These are phyloP conservation scores for Osmanthus fragrans DNA, from an alignment of 257 asterid species.

Conservation along the genomic window DNA sequence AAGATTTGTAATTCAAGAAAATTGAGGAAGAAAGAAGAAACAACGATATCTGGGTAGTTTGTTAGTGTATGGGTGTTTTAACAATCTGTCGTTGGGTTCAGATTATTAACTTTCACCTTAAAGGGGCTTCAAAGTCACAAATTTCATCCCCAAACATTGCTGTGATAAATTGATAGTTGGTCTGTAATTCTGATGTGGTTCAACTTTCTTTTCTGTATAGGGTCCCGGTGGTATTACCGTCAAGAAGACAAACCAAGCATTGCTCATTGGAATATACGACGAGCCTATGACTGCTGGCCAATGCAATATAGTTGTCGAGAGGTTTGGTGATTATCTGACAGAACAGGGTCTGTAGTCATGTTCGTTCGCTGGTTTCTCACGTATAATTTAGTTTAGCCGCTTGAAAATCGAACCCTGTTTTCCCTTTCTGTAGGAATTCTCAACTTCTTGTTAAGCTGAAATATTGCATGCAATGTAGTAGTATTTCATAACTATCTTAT, in stretches of 20 bases:
- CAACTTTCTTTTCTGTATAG: conserved; percentile 14
- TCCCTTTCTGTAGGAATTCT: neutral
- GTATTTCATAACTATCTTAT: neutral
- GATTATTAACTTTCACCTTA: neutral
- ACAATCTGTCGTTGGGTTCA: neutral
- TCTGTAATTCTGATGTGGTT: neutral
- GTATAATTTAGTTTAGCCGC: neutral
- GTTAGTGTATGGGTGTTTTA: neutral
- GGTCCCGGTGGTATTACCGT: conserved; percentile 47
- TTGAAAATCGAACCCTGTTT: neutral
- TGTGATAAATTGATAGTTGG: neutral
- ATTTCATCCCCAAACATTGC: neutral
- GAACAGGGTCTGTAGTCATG: conserved; percentile 41
- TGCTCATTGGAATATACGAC: conserved; percentile 48
- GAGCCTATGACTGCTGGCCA: conserved; percentile 60
- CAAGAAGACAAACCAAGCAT: conserved; percentile 51
- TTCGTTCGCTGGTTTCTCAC: neutral
- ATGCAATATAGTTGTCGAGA: conserved; percentile 50
- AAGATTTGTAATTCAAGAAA: neutral
- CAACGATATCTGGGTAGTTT: neutral
- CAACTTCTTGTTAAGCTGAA: neutral
- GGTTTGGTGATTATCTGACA: conserved; percentile 54
- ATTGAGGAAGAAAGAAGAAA: neutral
- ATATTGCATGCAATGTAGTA: neutral
- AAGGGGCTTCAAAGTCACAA: neutral